Base-by-base conservation (phyloP, 2,329 filamentous ascomycete species). In the Diaporthe australafricana region DNA sequence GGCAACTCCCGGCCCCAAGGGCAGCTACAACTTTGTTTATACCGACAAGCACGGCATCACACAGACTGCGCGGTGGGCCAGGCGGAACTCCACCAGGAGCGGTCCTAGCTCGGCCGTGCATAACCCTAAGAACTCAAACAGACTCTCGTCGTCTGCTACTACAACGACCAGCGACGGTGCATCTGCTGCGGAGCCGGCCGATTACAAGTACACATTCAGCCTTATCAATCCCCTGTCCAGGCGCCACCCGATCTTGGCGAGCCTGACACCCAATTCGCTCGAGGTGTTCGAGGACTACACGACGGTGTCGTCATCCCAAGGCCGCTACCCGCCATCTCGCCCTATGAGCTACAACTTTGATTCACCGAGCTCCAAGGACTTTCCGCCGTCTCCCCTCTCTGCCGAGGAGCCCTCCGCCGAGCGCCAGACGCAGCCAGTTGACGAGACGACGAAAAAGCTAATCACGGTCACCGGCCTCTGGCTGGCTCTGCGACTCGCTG, bases 221-320 rank as follows among this genome's bases (percentile, higher is more conserved):
- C 89, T 94, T 74, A 91, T 96, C 76, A 89, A 93, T 75, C 89
- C 92, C 0, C 87, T 88, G 57, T 89, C 88, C 11, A 86, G 92
- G 42, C 89, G 91, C 16, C 93, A 96, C 78, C 93, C 94, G 5
- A 89, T 95, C 77, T 88, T 95, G 82, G 93, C 92, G 0, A 89
- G 87, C 2, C 84, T 96, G 55, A 91, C 88, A 4, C 86, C 87
- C 16, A 85, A 86, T 5, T 88, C 87, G 16, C 87, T 96, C 38
- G 90, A 94, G 63, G 88, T 96, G 60, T 88, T 90, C 72, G 91
- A 95, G 75, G 86, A 85, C 3, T 95, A 94, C 79, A 88, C 85
- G 5, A 87, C 88, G 0, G 83, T 90, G 35, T 87, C 88, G 1
- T 79, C 84, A 8, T 86, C 87, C 0, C 82, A 84, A 40, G 81